Conservation (phyloP, 2,329 filamentous ascomycete species). For the Calcarisporium arbuscula region DNA sequence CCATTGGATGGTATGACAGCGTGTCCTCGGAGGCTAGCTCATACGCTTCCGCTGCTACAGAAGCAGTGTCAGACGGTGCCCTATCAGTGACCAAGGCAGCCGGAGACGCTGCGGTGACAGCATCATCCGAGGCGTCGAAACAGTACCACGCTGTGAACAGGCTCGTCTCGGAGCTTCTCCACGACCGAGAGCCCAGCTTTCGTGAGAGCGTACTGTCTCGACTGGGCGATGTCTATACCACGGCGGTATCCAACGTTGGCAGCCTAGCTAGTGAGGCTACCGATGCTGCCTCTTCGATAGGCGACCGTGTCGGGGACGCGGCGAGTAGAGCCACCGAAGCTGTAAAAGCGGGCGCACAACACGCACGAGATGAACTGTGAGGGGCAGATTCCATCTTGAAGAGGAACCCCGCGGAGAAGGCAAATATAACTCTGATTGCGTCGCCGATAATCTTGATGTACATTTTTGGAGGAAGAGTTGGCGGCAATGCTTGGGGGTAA, state of each 20-base stretch:
- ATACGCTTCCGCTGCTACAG: slow-evolving; percentile 56
- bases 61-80: slow-evolving; percentile 27
- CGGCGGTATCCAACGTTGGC: slow-evolving; percentile 51
- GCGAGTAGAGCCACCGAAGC: slow-evolving; percentile 35
- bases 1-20: slow-evolving; percentile 49
- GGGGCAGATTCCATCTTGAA: background rate
- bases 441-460: too few relatives aligned
- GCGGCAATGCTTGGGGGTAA: too few relatives aligned
- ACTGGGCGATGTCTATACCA: slow-evolving; percentile 66
- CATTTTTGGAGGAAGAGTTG: background rate
- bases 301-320: slow-evolving; percentile 28
- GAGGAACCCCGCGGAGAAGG: too few relatives aligned
- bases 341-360: slow-evolving; percentile 31
- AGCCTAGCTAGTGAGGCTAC: slow-evolving; percentile 31
- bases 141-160: slow-evolving; percentile 66
- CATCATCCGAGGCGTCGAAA: slow-evolving; percentile 51
- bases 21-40: slow-evolving; percentile 42
- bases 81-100: slow-evolving; percentile 35
- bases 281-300: slow-evolving; percentile 24
- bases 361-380: slow-evolving; percentile 36
- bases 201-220: slow-evolving; percentile 73
- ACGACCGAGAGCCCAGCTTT: slow-evolving; percentile 73
- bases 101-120: slow-evolving; percentile 52
- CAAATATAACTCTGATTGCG: too few relatives aligned
- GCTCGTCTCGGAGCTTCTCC: slow-evolving; percentile 69